Conservation (phyloP, 2,329 filamentous ascomycete genomes). For the Cercospora beticola region DNA sequence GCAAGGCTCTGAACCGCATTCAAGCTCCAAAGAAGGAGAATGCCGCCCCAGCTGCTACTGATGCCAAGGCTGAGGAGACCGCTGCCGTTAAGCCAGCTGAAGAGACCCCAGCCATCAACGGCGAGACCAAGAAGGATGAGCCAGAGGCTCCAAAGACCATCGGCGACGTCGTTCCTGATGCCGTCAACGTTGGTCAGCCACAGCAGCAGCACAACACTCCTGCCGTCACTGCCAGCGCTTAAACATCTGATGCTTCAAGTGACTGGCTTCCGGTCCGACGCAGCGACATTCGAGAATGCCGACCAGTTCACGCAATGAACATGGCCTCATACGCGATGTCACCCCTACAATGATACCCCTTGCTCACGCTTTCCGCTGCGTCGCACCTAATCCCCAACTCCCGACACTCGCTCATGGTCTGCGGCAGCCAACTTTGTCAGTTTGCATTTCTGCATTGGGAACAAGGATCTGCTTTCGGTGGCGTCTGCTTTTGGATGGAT, state of each 20-base stretch:
- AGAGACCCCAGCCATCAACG: conserved; percentile 26
- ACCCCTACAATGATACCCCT: conserved; percentile 14
- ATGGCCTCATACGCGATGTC: not conserved
- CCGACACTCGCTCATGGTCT: conserved; percentile 19
- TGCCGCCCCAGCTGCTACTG: conserved; percentile 21
- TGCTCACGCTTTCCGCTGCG: conserved; percentile 10
- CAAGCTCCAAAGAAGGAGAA: conserved; percentile 36
- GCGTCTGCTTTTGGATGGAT: conserved; percentile 20
- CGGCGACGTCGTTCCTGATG: conserved; percentile 34
- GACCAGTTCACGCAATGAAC: not conserved
- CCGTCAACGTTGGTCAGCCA: conserved; percentile 34
- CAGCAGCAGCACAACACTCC: conserved; percentile 33
- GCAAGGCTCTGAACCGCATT: conserved; percentile 37
- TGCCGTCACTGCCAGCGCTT: conserved; percentile 38
- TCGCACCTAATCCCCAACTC: conserved; percentile 21
- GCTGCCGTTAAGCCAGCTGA: conserved; percentile 26
- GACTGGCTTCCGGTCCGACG: conserved; percentile 5
- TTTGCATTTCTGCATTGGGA: conserved; percentile 21
- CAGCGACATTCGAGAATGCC: conserved; percentile 11
- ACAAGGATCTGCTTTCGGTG: conserved; percentile 16
- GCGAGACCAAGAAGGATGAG: conserved; percentile 27
- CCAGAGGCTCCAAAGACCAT: conserved; percentile 31
- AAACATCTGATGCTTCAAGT: conserved; percentile 15
- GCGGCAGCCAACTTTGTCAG: conserved; percentile 18
- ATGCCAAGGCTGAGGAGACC: conserved; percentile 27